These are phyloP conservation scores for Exophiala alcalophila DNA, from an alignment of 2,329 filamentous ascomycete species.

Conservation along the genomic window DNA sequence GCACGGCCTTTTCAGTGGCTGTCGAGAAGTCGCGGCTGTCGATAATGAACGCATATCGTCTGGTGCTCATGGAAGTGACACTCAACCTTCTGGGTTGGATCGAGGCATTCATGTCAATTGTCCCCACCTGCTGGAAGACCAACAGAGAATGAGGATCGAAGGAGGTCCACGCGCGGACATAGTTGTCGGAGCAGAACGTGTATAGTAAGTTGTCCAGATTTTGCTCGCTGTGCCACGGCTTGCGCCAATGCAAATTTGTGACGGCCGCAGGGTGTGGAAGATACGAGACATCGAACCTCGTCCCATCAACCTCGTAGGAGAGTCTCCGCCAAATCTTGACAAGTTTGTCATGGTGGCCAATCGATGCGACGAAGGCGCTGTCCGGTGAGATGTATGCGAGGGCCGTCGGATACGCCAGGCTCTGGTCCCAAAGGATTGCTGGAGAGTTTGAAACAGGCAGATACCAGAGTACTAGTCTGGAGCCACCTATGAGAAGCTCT, in stretches of 20 bases:
- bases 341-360: constrained; percentile 72
- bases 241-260: constrained; percentile 83
- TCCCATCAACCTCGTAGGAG: constrained; percentile 76
- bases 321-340: constrained; percentile 91
- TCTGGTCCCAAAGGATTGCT: constrained; percentile 66
- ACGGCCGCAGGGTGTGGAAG: constrained; percentile 78
- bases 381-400: constrained; percentile 80
- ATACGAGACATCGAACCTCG: constrained; percentile 86
- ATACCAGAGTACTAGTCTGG: constrained; percentile 67
- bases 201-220: constrained; percentile 83
- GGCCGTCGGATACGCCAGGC: constrained; percentile 69
- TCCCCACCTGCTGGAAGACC: constrained; percentile 73
- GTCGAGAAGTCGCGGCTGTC: constrained; percentile 75
- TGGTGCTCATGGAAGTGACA: constrained; percentile 39
- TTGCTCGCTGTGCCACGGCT: constrained; percentile 72
- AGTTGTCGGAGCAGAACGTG: constrained; percentile 77
- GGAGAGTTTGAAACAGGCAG: constrained; percentile 40
- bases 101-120: constrained; percentile 71
- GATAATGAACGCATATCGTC: constrained; percentile 74
- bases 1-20: constrained; percentile 73
- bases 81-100: constrained; percentile 57
- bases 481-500: constrained; percentile 77
- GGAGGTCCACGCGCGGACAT: constrained; percentile 78
- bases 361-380: constrained; percentile 79
- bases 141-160: constrained; percentile 69